A percentile compares a stretch with the other conserved stretches of the same genome.
Conservation (phyloP, 345 rosid species). For the Gossypium thurberi region DNA sequence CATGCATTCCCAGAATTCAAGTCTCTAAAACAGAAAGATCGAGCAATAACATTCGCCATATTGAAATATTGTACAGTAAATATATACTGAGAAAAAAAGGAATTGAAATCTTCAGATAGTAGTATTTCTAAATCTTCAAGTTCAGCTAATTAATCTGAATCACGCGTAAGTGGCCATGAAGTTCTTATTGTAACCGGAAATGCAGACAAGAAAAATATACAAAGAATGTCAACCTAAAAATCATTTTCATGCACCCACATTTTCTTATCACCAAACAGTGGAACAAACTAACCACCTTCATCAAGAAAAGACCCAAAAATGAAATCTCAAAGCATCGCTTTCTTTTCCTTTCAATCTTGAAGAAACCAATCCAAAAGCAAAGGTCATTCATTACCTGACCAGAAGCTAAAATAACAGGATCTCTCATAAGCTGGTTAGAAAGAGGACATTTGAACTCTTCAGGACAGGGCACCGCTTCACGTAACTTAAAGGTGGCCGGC, state of each 20-base stretch:
- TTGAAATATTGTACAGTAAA: too few species aligned
- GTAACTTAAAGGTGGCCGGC: slow-evolving; percentile 20
- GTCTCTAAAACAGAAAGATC: neutral
- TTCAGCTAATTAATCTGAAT: slow-evolving; percentile 14
- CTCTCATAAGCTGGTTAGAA: slow-evolving; percentile 83
- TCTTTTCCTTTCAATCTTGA: neutral
- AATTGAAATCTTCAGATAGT: neutral
- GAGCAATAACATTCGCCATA: neutral
- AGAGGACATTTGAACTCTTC: slow-evolving; percentile 83
- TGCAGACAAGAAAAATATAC: neutral
- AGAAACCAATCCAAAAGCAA: neutral
- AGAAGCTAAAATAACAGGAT: slow-evolving; percentile 83
- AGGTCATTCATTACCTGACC: slow-evolving; percentile 62
- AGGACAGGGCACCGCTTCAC: slow-evolving; percentile 49
- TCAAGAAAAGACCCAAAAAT: neutral
- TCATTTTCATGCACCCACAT: slow-evolving; percentile 4
- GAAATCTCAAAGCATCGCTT: neutral
- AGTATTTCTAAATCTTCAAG: slow-evolving; percentile 6
- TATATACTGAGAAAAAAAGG: neutral
- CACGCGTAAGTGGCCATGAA: neutral
- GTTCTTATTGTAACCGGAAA: slow-evolving; percentile 6
- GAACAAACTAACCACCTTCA: neutral
- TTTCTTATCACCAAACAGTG: slow-evolving; percentile 15
- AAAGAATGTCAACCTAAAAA: neutral
- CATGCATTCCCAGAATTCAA: too few species aligned